A percentile compares a stretch with the other conserved stretches of the same genome.
These are phyloP conservation scores for Chytriomyces sp. DNA, from an alignment of 192 early-diverging fungal genomes.

Conservation along the genomic window DNA sequence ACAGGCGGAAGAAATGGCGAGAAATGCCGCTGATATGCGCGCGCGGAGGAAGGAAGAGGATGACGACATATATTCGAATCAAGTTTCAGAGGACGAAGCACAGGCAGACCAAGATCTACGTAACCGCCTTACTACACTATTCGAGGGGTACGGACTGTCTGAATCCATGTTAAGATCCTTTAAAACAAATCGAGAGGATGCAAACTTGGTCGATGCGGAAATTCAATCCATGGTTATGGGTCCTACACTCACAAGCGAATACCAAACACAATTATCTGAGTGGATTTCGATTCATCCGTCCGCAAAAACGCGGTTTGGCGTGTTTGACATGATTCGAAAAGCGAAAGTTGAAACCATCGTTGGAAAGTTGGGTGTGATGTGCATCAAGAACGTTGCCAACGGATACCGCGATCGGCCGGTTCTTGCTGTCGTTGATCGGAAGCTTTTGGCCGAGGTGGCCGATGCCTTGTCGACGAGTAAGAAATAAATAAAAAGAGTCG, in stretches of 20 bases:
- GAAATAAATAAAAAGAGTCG: constrained; percentile 1
- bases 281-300: neutral
- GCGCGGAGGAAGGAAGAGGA: neutral
- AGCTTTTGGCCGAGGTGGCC: constrained; percentile 9
- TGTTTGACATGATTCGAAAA: neutral
- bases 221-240: constrained; percentile 19
- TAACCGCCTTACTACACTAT: neutral
- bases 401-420: constrained; percentile 2
- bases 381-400: constrained; percentile 4
- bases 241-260: neutral
- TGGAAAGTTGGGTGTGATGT: constrained; percentile 5
- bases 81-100: neutral
- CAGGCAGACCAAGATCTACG: constrained; percentile 5
- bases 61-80: neutral
- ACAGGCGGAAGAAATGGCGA: constrained; percentile 13
- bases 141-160: constrained; percentile 11
- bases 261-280: neutral
- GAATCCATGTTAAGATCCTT: neutral
- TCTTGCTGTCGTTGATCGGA: constrained; percentile 15
- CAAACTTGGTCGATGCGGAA: neutral
- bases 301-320: constrained; percentile 1
- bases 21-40: neutral
- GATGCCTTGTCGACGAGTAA: neutral
- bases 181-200: neutral
- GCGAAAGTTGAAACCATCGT: constrained; percentile 23